Percentiles rank a stretch among this genome's conserved stretches.
Evolutionary conservation across 2,329 filamentous ascomycete species (phyloP).

Genomic region (Penicillium occitanis): DNA sequence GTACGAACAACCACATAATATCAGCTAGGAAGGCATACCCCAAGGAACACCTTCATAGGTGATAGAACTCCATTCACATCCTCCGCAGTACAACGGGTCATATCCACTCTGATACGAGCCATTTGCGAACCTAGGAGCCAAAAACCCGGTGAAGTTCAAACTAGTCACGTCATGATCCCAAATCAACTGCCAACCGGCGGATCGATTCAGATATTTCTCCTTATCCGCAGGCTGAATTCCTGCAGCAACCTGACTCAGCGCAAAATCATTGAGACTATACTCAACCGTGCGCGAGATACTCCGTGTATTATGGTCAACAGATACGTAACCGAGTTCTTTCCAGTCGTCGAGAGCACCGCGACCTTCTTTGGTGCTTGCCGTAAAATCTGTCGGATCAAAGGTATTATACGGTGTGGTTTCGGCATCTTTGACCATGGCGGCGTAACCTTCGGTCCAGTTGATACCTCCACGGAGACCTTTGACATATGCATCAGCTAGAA

Average conservation of each 20-base stretch:
- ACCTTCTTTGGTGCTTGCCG: conserved; percentile 66
- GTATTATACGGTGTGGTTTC: conserved; percentile 64
- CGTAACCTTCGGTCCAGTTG: conserved; percentile 64
- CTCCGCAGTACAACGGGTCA: conserved; percentile 57
- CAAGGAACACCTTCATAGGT: conserved; percentile 63
- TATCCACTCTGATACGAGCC: conserved; percentile 47
- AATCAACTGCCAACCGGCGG: conserved; percentile 69
- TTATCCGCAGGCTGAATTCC: conserved; percentile 50
- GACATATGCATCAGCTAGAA: conserved; percentile 70
- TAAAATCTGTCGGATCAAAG: conserved; percentile 52
- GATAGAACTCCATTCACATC: conserved; percentile 64
- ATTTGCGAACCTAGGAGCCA: conserved; percentile 58
- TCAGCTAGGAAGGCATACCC: conserved; percentile 33
- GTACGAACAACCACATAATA: no score
- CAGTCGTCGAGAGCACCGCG: conserved; percentile 69
- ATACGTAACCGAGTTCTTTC: conserved; percentile 65
- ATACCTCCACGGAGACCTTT: conserved; percentile 65
- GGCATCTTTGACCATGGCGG: conserved; percentile 66
- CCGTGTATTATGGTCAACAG: conserved; percentile 55
- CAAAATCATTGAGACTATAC: conserved; percentile 66
- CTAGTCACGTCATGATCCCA: conserved; percentile 62
- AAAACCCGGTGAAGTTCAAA: conserved; percentile 55
- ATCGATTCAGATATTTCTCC: conserved; percentile 61
- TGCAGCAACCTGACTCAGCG: conserved; percentile 55
- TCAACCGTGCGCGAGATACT: conserved; percentile 67